phyloP scores from a whole-genome alignment of 177 flowering plant genomes.

The Telopea speciosissima region DNA sequence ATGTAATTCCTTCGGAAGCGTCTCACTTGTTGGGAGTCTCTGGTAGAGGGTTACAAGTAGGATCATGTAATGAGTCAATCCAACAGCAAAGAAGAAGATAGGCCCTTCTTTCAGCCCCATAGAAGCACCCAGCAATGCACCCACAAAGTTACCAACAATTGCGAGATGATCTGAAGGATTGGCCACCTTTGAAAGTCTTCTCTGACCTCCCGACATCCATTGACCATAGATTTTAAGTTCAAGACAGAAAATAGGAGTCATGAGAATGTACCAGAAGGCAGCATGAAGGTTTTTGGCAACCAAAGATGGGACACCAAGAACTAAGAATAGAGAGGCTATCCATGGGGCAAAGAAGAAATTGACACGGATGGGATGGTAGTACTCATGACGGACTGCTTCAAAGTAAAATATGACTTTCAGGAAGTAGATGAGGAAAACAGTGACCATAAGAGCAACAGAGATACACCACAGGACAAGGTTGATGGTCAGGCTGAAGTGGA shows the following conservation, averaged over 20 bases:
- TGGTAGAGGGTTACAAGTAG: constrained; percentile 87
- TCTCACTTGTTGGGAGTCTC: constrained; percentile 74
- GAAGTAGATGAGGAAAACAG: constrained; percentile 38
- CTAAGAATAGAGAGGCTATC: constrained; percentile 56
- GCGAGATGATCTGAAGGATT: constrained; percentile 78
- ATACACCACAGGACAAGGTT: constrained; percentile 67
- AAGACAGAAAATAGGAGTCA: constrained; percentile 60
- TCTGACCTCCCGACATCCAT: constrained; percentile 91
- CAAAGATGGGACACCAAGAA: constrained; percentile 55
- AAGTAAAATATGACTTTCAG: constrained; percentile 64
- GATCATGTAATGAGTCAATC: constrained; percentile 71
- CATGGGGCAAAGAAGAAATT: constrained; percentile 92
- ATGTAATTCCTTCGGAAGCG: constrained; percentile 82
- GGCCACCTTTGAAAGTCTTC: constrained; percentile 78
- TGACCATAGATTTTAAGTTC: constrained; percentile 90
- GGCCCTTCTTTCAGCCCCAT: constrained; percentile 92
- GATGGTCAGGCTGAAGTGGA: constrained; percentile 37
- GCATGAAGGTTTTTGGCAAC: constrained; percentile 27
- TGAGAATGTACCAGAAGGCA: constrained; percentile 61
- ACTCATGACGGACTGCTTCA: constrained; percentile 83
- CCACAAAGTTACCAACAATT: constrained; percentile 81
- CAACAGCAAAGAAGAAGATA: constrained; percentile 72
- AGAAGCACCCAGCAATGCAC: constrained; percentile 67
- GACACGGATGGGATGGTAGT: constrained; percentile 68
- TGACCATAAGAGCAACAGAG: constrained; percentile 35